These are phyloP conservation scores for Capsicum chinense DNA, from an alignment of 257 asterid genomes.

Conservation along the genomic window DNA sequence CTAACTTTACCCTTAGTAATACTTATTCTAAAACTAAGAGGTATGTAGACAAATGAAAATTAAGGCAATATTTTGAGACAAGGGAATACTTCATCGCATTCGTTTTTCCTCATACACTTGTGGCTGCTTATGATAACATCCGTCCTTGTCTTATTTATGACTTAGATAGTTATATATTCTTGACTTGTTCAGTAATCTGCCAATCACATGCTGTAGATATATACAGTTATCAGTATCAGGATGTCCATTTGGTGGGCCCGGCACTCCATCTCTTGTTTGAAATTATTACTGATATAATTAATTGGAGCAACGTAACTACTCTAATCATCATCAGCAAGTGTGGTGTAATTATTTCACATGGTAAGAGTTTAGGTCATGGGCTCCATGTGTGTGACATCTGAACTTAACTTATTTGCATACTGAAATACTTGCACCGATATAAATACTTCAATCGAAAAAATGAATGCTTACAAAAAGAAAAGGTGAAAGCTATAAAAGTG, in stretches of 20 bases:
- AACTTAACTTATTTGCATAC: background rate
- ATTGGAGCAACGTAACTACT: background rate
- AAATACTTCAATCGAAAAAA: background rate
- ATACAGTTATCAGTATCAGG: background rate
- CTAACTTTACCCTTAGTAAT: too few relatives aligned
- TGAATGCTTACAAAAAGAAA: background rate
- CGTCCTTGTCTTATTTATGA: constrained; percentile 32
- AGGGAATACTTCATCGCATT: too few relatives aligned
- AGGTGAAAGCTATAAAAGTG: background rate
- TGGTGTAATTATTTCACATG: constrained; percentile 35
- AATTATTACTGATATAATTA: too few relatives aligned
- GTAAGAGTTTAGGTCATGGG: constrained; percentile 28
- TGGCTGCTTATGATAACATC: background rate
- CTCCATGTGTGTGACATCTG: constrained; percentile 25
- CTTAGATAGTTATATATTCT: constrained; percentile 22
- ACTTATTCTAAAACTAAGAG: too few relatives aligned
- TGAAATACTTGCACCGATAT: background rate
- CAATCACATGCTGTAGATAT: constrained; percentile 43
- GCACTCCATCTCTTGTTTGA: too few relatives aligned
- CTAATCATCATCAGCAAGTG: background rate
- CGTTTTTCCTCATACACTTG: background rate
- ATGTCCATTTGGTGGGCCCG: constrained; percentile 30
- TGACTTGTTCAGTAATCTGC: constrained; percentile 27
- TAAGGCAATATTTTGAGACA: too few relatives aligned
- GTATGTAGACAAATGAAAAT: too few relatives aligned